Percentiles rank a stretch among this genome's conserved stretches.
Conservation (phyloP, 192 early-diverging fungal species). For the Phycomyces nitens region DNA sequence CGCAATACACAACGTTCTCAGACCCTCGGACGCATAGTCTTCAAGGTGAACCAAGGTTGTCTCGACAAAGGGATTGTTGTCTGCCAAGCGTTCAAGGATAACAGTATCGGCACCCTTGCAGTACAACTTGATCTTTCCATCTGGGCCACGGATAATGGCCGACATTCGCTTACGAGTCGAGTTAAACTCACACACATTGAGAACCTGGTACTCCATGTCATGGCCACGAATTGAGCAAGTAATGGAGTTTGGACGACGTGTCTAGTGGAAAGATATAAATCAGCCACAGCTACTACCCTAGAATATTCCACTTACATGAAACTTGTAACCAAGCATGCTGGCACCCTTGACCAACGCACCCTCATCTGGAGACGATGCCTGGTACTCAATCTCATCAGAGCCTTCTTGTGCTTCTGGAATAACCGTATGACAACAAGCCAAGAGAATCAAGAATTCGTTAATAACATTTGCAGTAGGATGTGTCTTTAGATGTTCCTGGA, state of each 20-base stretch:
- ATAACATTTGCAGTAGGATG: conserved; percentile 66
- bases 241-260: conserved; percentile 59
- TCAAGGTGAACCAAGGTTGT: conserved; percentile 78
- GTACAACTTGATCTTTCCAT: conserved; percentile 85
- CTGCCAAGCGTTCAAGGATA: conserved; percentile 84
- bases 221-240: conserved; percentile 39
- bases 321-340: conserved; percentile 55
- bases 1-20: conserved; percentile 94
- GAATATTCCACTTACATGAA: conserved; percentile 54
- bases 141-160: conserved; percentile 73
- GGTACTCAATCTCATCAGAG: conserved; percentile 77
- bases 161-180: conserved; percentile 98
- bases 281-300: no score
- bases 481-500: conserved; percentile 56
- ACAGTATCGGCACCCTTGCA: conserved; percentile 98
- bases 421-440: conserved; percentile 96
- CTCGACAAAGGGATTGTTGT: conserved; percentile 72
- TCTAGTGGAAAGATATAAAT: conserved; percentile 12
- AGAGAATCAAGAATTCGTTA: conserved; percentile 87
- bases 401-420: conserved; percentile 80
- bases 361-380: conserved; percentile 96
- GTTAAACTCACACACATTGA: conserved; percentile 98
- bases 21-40: conserved; percentile 93
- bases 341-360: conserved; percentile 90
- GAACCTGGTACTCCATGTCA: conserved; percentile 79